phyloP scores from a whole-genome alignment of 768 basidiomycete genomes.

The Suillus ampliporus region DNA sequence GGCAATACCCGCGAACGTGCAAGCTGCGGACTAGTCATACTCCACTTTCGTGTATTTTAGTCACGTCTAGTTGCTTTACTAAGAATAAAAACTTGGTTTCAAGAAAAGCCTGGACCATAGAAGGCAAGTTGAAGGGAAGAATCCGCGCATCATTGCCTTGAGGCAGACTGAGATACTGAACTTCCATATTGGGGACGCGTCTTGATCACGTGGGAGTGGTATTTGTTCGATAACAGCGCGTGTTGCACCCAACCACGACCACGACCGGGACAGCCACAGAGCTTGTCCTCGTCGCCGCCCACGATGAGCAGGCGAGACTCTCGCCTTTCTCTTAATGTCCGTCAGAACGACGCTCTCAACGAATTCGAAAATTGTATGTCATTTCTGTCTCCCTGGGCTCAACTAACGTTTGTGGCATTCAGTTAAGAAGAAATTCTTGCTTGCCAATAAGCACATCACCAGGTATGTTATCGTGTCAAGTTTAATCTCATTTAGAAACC shows the following conservation, averaged over 20 bases:
- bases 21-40: slow-evolving; percentile 23
- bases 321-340: slow-evolving; percentile 56
- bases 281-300: slow-evolving; percentile 23
- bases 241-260: slow-evolving; percentile 27
- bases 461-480: slow-evolving; percentile 54
- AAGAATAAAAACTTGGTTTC: slow-evolving; percentile 12
- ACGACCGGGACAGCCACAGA: slow-evolving; percentile 26
- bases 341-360: slow-evolving; percentile 80
- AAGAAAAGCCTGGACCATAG: slow-evolving; percentile 17
- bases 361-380: slow-evolving; percentile 86
- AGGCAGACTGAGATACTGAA: slow-evolving; percentile 21
- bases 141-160: slow-evolving; percentile 26
- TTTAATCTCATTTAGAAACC: slow-evolving; percentile 10
- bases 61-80: slow-evolving; percentile 18
- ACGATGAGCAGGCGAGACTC: slow-evolving; percentile 43
- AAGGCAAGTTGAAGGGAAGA: slow-evolving; percentile 32
- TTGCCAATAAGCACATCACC: slow-evolving; percentile 91
- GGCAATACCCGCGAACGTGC: slow-evolving; percentile 9
- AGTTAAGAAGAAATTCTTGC: slow-evolving; percentile 94
- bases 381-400: slow-evolving; percentile 16
- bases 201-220: slow-evolving; percentile 34
- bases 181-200: slow-evolving; percentile 24
- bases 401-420: slow-evolving; percentile 39
- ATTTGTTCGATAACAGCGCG: slow-evolving; percentile 44
- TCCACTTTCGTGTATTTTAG: slow-evolving; percentile 15